Base-by-base conservation (phyloP, 768 basidiomycete species). In the Termitomyces sp. region DNA sequence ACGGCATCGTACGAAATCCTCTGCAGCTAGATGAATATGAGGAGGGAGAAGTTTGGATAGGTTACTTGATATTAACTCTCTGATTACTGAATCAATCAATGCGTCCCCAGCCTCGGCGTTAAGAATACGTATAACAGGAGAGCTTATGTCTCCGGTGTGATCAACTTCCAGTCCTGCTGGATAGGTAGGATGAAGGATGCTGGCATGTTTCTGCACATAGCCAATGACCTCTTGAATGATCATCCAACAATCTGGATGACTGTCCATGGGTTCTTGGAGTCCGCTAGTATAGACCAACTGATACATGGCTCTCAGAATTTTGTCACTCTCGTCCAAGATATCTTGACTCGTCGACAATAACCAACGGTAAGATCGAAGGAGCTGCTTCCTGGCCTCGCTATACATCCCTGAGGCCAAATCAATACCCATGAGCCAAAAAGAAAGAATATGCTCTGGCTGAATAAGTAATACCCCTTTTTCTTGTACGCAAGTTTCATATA, bases 361-460 rank as follows among this genome's bases (percentile, higher is more conserved):
- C 72, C 73, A 74, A 18, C 33, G 53, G 57, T 71, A 67, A 0
- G 63, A 56, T 7, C 65, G 49, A 44, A 77, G 53, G 7, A 78
- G 59, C 6, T 40, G 20, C 9, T 47, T 14, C 5, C 65, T 60
- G 7, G 61, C 57, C 20, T 65, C 61, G 1, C 14, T 30, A 7
- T 43, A 51, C 24, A 50, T 12, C 12, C 9, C 20, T 7, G 18
- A 45, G 12, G 28, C 22, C 9, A 72, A 68, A 54, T 83, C 76
- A n/a, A 82, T 66, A 3, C 70, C 72, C 72, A 78, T 75, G 20
- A 84, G 69, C 60, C 74, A 72, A 56, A 79, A 77, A 0, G 82
- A 84, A 2, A 84, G 70, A 18, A 81, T 67, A 24, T 84, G 79
- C 48, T 84, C 82, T 0, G 82, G 83, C 49, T 84, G 83, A 12